Conservation (phyloP, 2,329 filamentous ascomycete genomes). For the Drechslerella coelobrocha region DNA sequence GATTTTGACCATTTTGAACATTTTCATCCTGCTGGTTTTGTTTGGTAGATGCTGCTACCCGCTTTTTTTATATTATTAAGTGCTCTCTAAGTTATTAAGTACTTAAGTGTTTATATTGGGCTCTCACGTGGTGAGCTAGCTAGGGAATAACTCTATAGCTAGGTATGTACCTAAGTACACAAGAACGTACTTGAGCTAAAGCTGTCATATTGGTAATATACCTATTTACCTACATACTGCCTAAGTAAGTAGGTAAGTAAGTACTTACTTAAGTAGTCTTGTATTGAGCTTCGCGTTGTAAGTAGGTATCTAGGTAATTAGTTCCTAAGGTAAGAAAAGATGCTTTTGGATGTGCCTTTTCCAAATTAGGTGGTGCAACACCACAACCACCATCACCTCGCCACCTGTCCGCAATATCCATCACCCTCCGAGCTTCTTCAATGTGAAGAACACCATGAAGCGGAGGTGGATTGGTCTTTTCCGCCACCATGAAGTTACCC, state of each 20-base stretch:
- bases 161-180: not conserved
- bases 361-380: not conserved
- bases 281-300: too few relatives aligned
- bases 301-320: not conserved
- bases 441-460: conserved; percentile 30
- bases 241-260: too few relatives aligned
- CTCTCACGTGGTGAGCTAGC: too few relatives aligned
- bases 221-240: too few relatives aligned
- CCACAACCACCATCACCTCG: not conserved
- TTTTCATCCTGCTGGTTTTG: not conserved
- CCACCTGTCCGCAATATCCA: not conserved
- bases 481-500: conserved; percentile 8
- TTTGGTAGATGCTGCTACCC: conserved; percentile 2
- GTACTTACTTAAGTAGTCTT: too few relatives aligned
- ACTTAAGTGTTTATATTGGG: too few relatives aligned
- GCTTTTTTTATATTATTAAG: too few relatives aligned
- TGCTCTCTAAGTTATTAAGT: too few relatives aligned
- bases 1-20: conserved; percentile 30
- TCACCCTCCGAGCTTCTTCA: not conserved
- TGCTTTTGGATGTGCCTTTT: conserved; percentile 5
- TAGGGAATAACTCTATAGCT: not conserved
- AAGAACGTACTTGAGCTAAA: not conserved
- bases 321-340: not conserved
- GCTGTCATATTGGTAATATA: too few relatives aligned
- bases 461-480: conserved; percentile 21